A percentile compares a stretch with the other conserved stretches of the same genome.
These are phyloP conservation scores for Sphagnum fallax DNA, from an alignment of 228 moss, liverwort and hornwort species.

Conservation along the genomic window DNA sequence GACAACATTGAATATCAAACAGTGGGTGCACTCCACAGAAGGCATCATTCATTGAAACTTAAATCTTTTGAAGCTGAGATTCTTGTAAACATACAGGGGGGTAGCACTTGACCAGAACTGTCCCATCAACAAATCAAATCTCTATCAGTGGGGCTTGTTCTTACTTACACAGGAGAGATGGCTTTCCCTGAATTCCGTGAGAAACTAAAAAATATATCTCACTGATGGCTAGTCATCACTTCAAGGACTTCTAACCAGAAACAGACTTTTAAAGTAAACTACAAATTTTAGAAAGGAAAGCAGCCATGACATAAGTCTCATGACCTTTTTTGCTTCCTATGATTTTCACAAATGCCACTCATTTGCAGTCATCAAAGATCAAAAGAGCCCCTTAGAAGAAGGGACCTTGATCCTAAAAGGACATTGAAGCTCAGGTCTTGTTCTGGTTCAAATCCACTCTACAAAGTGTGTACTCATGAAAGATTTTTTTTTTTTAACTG, in stretches of 20 bases:
- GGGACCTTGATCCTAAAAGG: not conserved
- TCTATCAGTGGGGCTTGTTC: slow-evolving; percentile 23
- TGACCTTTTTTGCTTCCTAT: slow-evolving; percentile 3
- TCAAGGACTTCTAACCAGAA: not conserved
- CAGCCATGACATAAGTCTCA: not conserved
- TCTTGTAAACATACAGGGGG: not conserved
- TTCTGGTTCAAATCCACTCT: not conserved
- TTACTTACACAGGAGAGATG: slow-evolving; percentile 13
- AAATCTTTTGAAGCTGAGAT: no score
- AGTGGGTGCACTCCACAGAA: no score
- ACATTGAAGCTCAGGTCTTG: not conserved
- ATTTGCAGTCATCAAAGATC: not conserved
- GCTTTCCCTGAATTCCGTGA: slow-evolving; percentile 12
- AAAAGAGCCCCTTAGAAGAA: not conserved
- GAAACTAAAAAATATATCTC: slow-evolving; percentile 8
- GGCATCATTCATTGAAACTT: no score
- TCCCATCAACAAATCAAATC: slow-evolving; percentile 19
- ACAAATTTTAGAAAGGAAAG: slow-evolving; percentile 9
- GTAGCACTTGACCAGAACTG: slow-evolving; percentile 55
- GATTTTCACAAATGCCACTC: not conserved
- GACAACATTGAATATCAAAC: no score
- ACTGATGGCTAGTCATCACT: slow-evolving; percentile 12
- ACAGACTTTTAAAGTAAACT: not conserved
- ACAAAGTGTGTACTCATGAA: not conserved
- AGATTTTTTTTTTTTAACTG: not conserved